Evolutionary conservation across 1,284 basidiomycete species (phyloP), one percentile per base, ranked within the genome.

Genomic region (Jaminaea rosea): DNA sequence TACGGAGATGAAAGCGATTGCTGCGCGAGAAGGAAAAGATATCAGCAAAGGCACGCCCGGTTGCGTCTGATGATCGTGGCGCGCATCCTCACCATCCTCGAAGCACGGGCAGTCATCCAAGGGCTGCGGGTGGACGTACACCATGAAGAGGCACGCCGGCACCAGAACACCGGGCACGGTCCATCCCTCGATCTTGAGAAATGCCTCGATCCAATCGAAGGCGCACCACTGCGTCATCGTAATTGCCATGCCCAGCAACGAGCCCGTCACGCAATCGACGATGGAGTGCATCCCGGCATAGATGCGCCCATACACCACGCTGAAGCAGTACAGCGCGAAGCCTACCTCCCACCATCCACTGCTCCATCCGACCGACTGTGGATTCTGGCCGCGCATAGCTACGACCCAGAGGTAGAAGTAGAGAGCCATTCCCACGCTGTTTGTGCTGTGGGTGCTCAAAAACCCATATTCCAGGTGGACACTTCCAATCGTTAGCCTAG

Each of bases 71-170:
- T 17, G 39, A 41, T 11, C n/a, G n/a, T n/a, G 24, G 49, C 15
- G 29, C 29, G 29, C 8, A 15, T 13, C 15, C 49, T 23, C 15
- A 44, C 57, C 56, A 67, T 98, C 93, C 74, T 97, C 93, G 74
- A 96, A 98, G 76, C 93, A 97, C 0, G 93, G 94, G 67, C 93
- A 97, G 69, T 94, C 89, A 56, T 96, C 91, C 1, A 94, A 64
- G 4, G 77, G 76, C 67, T 91, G 86, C 0, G 92, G 91, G 72
- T 97, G 92, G 58, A 76, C 85, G 80, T 69, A 85, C 4, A 94
- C 85, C 39, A 88, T 76, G 1, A 88, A 76, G 8, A 92, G 77
- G 48, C 82, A 73, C 11, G 85, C 63, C 0, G 84, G 81, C 11
- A 88, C 78, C 26, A 84, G 75, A 19, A 83, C 78, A 5, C 82